Evolutionary conservation across 2,329 filamentous ascomycete genomes (phyloP).

Genomic region (Diaporthe vexans): DNA sequence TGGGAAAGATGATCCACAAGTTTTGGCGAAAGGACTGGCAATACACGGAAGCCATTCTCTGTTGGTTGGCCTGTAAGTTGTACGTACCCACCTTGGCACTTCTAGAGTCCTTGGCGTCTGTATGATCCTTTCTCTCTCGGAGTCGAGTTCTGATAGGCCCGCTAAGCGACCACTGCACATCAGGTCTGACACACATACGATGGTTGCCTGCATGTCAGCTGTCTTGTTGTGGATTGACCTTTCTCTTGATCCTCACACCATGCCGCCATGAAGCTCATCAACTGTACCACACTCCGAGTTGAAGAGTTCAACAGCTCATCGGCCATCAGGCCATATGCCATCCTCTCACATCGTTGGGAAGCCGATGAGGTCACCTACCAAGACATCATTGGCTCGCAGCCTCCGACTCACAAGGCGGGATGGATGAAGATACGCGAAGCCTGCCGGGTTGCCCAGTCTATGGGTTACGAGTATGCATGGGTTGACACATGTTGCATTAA

Average conservation of each 20-base stretch:
- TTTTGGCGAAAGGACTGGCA: neutral
- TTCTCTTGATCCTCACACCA: neutral
- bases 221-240: no score
- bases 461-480: neutral
- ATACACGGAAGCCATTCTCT: neutral
- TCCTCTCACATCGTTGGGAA: neutral
- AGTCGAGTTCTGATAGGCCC: neutral
- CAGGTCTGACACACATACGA: neutral
- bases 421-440: neutral
- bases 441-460: neutral
- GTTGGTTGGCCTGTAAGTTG: neutral
- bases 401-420: neutral
- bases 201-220: neutral
- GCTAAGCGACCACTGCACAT: neutral
- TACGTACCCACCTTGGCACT: neutral
- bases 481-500: neutral
- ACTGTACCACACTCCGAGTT: slow-evolving; percentile 3
- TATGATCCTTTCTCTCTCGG: neutral
- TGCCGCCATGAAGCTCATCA: neutral
- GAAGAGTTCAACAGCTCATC: neutral
- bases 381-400: neutral
- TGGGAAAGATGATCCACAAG: neutral
- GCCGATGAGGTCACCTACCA: neutral
- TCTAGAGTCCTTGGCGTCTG: neutral
- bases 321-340: neutral